Evolutionary conservation across 305 asterid species (phyloP).

Genomic region (Fraxinus ornus): DNA sequence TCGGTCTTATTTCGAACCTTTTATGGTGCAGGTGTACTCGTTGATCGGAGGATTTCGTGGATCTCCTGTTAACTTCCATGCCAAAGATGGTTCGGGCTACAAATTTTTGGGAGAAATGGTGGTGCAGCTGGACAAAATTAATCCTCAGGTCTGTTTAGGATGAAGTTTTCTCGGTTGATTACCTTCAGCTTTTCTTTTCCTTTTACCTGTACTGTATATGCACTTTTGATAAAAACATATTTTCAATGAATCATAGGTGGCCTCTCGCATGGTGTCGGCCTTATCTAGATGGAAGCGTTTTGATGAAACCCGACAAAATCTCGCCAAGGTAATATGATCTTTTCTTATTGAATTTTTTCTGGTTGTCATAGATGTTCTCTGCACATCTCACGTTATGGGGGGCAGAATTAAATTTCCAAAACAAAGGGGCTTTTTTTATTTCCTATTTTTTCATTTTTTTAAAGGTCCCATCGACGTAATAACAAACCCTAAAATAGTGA

Average conservation of each 20-base stretch:
- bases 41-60: constrained; percentile 80
- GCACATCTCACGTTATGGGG: neutral
- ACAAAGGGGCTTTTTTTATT: no score
- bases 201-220: neutral
- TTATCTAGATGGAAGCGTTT: constrained; percentile 82
- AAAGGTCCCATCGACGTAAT: no score
- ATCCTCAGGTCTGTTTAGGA: constrained; percentile 59
- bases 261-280: constrained; percentile 74
- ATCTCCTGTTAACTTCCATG: constrained; percentile 67
- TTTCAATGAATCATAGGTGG: constrained; percentile 47
- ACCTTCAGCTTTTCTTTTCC: neutral
- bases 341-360: neutral
- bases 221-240: neutral
- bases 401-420: no score
- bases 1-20: neutral
- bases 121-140: constrained; percentile 71
- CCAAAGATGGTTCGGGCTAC: constrained; percentile 78
- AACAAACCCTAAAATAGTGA: no score
- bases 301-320: constrained; percentile 67
- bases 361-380: neutral
- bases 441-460: no score
- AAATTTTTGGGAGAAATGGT: constrained; percentile 67
- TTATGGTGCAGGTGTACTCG: constrained; percentile 61
- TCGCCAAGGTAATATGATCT: constrained; percentile 55
- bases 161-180: neutral